Percentiles rank a stretch among this genome's conserved stretches.
These are phyloP conservation scores for Nannochloris sp. DNA, from an alignment of 139 green algal genomes.

Conservation along the genomic window DNA sequence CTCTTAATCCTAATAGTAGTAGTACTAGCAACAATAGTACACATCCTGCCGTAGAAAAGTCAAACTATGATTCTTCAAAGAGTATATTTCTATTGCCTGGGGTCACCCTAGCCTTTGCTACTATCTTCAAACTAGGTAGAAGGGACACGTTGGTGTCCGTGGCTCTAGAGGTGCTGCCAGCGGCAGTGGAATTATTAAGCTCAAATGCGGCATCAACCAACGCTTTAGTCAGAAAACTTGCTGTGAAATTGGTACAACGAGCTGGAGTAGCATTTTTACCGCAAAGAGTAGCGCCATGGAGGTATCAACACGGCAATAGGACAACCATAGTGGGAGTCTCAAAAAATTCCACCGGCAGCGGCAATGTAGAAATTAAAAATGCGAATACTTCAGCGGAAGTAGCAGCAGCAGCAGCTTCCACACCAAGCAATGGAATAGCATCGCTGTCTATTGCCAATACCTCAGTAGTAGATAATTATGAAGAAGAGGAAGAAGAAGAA, in stretches of 20 bases:
- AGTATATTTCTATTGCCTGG: conserved; percentile 8
- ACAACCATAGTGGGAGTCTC: not conserved
- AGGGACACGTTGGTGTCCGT: conserved; percentile 38
- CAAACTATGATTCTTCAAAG: conserved; percentile 5
- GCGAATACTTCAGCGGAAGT: not conserved
- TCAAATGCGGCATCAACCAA: conserved; percentile 22
- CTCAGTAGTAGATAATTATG: not conserved
- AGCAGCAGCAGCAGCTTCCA: not conserved
- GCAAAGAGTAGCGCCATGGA: conserved; percentile 63
- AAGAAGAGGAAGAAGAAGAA: not conserved
- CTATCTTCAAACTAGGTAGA: conserved; percentile 66
- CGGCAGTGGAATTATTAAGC: conserved; percentile 29
- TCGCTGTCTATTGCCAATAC: too few relatives aligned
- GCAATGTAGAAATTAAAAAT: not conserved
- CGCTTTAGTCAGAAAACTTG: conserved; percentile 58
- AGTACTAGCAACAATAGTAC: not conserved
- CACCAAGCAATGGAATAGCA: not conserved
- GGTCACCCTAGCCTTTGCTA: conserved; percentile 39
- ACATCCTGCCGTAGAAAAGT: not conserved
- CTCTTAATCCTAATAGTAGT: too few relatives aligned
- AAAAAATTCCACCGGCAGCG: not conserved
- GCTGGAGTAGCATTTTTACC: conserved; percentile 71
- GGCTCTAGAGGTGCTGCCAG: conserved; percentile 29
- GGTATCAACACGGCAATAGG: conserved; percentile 41
- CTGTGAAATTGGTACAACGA: conserved; percentile 74